Evolutionary conservation across 208 protist genomes (phyloP).

Genomic region (Leishmania major): DNA sequence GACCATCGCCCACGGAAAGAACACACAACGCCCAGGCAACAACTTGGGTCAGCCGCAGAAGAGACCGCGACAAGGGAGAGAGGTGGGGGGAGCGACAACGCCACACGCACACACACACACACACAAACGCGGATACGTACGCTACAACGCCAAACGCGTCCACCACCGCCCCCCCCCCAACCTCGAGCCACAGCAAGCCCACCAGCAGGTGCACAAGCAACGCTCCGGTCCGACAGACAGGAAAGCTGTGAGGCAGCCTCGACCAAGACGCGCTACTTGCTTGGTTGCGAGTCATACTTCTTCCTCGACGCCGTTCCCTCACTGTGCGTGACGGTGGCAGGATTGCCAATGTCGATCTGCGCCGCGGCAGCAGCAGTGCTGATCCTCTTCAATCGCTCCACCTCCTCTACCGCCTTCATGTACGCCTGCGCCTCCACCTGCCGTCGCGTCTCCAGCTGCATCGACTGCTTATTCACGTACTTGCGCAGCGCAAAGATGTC

Average conservation of each 20-base stretch:
- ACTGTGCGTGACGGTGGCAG: not conserved
- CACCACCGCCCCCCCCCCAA: too few species aligned
- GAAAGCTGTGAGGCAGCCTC: not conserved
- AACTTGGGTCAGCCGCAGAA: not conserved
- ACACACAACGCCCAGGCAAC: not conserved
- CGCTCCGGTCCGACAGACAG: not conserved
- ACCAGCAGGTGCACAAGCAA: not conserved
- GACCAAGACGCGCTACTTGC: not conserved
- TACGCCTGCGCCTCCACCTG: slow-evolving; percentile 77
- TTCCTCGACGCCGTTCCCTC: not conserved
- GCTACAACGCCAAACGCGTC: not conserved
- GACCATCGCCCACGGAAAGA: not conserved
- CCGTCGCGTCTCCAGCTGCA: slow-evolving; percentile 55
- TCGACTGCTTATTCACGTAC: slow-evolving; percentile 45
- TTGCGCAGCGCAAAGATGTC: slow-evolving; percentile 73
- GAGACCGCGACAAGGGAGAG: not conserved
- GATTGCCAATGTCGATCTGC: slow-evolving; percentile 18
- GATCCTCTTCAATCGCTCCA: slow-evolving; percentile 59
- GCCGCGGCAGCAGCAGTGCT: slow-evolving; percentile 28
- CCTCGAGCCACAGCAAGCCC: not conserved
- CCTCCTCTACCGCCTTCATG: slow-evolving; percentile 61
- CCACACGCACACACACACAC: not conserved
- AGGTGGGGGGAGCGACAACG: not conserved
- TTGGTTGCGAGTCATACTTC: not conserved
- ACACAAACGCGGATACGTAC: not conserved